phyloP scores from a whole-genome alignment of 495 filamentous ascomycete species.

The Ascodesmis nigricans region DNA sequence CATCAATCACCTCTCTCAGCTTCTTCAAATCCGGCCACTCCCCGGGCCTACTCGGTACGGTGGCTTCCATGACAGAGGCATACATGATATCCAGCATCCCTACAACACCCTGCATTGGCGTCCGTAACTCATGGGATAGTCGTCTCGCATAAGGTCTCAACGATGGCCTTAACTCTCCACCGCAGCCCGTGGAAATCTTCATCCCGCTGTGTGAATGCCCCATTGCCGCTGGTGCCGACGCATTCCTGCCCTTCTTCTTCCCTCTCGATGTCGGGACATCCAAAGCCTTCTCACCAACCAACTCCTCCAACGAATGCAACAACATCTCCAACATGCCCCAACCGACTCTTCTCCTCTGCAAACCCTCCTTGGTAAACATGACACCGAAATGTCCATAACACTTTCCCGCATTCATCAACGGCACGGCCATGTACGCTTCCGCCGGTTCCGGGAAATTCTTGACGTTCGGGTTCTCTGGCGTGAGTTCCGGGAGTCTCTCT shows the following conservation, averaged over 20 bases:
- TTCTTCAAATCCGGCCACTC: slow-evolving; percentile 13
- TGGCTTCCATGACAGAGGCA: slow-evolving; percentile 49
- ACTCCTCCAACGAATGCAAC: slow-evolving; percentile 52
- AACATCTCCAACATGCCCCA: slow-evolving; percentile 58
- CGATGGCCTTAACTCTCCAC: slow-evolving; percentile 29
- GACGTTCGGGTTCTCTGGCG: slow-evolving; percentile 37
- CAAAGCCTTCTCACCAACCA: slow-evolving; percentile 32
- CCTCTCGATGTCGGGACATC: slow-evolving; percentile 14
- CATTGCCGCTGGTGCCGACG: too few relatives aligned
- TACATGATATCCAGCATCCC: slow-evolving; percentile 78
- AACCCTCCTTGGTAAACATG: slow-evolving; percentile 47
- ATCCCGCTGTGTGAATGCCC: too few relatives aligned
- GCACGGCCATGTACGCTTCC: slow-evolving; percentile 52
- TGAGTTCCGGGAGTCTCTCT: slow-evolving; percentile 35
- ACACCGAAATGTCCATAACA: slow-evolving; percentile 55
- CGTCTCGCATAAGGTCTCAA: slow-evolving; percentile 60
- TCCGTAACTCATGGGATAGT: slow-evolving; percentile 58
- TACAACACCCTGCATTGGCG: slow-evolving; percentile 69
- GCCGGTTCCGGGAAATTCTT: slow-evolving; percentile 33
- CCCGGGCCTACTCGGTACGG: slow-evolving; percentile 19
- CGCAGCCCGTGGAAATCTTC: too few relatives aligned
- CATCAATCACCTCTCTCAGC: slow-evolving; percentile 30
- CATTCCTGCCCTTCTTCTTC: too few relatives aligned
- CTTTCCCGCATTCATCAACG: slow-evolving; percentile 44
- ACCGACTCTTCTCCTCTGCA: slow-evolving; percentile 30